A percentile compares a stretch with the other conserved stretches of the same genome.
Evolutionary conservation across 805 yeast species (phyloP).

Genomic region (Debaryomyces tyrocola): DNA sequence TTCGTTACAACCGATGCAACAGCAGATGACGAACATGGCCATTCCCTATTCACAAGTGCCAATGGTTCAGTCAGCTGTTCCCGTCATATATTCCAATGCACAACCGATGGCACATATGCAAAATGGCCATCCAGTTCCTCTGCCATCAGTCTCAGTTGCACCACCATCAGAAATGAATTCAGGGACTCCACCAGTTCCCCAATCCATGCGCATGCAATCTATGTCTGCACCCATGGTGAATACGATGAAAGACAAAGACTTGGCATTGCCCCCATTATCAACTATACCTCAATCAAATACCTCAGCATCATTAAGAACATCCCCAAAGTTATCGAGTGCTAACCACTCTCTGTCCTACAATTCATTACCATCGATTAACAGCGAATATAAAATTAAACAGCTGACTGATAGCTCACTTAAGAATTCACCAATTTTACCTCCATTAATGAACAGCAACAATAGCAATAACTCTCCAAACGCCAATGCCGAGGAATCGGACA

Average conservation of each 20-base stretch:
- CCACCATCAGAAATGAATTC: neutral
- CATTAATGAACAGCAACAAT: neutral
- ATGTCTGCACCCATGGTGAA: neutral
- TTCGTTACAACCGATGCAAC: slow-evolving; percentile 15
- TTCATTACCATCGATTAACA: neutral
- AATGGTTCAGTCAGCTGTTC: neutral
- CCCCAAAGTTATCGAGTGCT: neutral
- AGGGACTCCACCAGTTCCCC: neutral
- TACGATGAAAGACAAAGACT: neutral
- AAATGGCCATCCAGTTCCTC: slow-evolving; percentile 6
- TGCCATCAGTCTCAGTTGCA: slow-evolving; percentile 10
- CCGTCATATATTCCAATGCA: neutral
- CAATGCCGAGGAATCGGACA: slow-evolving; percentile 3
- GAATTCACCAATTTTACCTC: slow-evolving; percentile 10
- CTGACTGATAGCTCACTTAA: slow-evolving; percentile 3
- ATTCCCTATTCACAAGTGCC: slow-evolving; percentile 3
- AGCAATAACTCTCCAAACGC: neutral
- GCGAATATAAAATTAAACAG: neutral
- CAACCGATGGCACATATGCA: neutral
- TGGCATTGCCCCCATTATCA: neutral
- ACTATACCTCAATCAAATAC: neutral
- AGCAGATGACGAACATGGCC: neutral
- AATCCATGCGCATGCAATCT: slow-evolving; percentile 3
- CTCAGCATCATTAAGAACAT: neutral
- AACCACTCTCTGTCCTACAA: neutral